Conservation (phyloP, 176 grass and related monocot species). For the Guadua angustifolia region DNA sequence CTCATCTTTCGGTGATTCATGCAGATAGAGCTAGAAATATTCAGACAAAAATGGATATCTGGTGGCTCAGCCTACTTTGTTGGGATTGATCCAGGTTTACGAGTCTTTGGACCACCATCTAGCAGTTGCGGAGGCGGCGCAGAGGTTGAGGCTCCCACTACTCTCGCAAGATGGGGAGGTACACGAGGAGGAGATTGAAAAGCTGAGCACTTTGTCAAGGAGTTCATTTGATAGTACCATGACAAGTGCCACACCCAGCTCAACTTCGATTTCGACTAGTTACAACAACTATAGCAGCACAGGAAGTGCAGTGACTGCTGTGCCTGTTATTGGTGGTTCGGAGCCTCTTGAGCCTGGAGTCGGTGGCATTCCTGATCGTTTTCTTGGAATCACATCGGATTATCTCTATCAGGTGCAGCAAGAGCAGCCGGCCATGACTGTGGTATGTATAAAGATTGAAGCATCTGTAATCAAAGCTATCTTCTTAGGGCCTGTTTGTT, state of each 20-base stretch:
- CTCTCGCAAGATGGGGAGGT: constrained; percentile 83
- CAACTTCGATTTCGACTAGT: constrained; percentile 61
- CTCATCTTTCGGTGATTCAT: background rate
- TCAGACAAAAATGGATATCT: background rate
- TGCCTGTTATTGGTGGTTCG: constrained; percentile 31
- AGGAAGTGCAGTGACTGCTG: constrained; percentile 41
- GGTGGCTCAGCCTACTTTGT: background rate
- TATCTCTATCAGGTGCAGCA: constrained; percentile 95
- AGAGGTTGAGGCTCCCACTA: constrained; percentile 88
- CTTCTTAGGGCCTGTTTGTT: too few relatives aligned
- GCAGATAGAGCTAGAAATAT: background rate
- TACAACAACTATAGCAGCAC: constrained; percentile 81
- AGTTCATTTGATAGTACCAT: constrained; percentile 75
- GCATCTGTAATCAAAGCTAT: background rate
- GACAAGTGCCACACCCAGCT: constrained; percentile 68
- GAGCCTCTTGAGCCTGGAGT: constrained; percentile 69
- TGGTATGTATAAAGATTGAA: constrained; percentile 57
- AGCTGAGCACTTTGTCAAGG: constrained; percentile 78
- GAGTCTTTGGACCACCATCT: constrained; percentile 89
- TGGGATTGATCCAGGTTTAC: constrained; percentile 60
- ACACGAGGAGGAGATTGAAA: constrained; percentile 84
- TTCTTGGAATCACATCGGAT: constrained; percentile 81
- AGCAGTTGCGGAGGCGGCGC: constrained; percentile 68
- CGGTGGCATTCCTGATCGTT: constrained; percentile 80
- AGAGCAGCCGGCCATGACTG: constrained; percentile 60